Evolutionary conservation across 768 basidiomycete species (phyloP).

Genomic region (Panaeolus papilionaceus): DNA sequence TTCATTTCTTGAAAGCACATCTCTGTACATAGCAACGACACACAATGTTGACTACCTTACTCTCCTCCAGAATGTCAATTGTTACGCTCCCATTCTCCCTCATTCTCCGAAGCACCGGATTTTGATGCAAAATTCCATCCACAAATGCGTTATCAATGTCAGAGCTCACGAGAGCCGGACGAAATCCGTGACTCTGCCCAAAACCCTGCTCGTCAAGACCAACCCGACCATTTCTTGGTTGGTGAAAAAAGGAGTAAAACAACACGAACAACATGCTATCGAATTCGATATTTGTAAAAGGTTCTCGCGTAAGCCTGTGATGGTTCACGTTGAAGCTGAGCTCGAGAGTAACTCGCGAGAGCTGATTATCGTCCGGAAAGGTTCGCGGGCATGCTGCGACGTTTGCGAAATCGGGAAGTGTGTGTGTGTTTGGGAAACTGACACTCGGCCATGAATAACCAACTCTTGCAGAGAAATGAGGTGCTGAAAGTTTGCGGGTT

Average conservation of each 20-base stretch:
- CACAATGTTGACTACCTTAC: too few relatives aligned
- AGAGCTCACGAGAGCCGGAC: not conserved
- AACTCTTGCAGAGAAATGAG: not conserved
- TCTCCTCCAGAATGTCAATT: not conserved
- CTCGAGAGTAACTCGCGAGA: not conserved
- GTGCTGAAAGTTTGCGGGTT: not conserved
- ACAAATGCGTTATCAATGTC: not conserved
- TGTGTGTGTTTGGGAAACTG: not conserved
- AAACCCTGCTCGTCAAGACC: too few relatives aligned
- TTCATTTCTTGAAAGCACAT: too few relatives aligned
- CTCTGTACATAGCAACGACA: too few relatives aligned
- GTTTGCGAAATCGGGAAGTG: not conserved
- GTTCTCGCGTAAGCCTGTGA: not conserved
- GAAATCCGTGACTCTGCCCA: too few relatives aligned
- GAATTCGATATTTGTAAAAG: not conserved
- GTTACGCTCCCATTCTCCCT: not conserved
- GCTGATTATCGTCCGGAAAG: not conserved
- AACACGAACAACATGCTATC: not conserved
- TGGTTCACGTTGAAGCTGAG: not conserved
- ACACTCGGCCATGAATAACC: not conserved
- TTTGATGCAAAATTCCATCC: not conserved
- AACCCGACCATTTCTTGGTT: not conserved
- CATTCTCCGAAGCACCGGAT: not conserved
- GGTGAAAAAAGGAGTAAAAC: not conserved
- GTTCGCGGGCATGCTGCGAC: not conserved